Percentiles rank a stretch among this genome's conserved stretches.
Evolutionary conservation across 805 yeast genomes (phyloP).

Genomic region (Yarrowia bubula): DNA sequence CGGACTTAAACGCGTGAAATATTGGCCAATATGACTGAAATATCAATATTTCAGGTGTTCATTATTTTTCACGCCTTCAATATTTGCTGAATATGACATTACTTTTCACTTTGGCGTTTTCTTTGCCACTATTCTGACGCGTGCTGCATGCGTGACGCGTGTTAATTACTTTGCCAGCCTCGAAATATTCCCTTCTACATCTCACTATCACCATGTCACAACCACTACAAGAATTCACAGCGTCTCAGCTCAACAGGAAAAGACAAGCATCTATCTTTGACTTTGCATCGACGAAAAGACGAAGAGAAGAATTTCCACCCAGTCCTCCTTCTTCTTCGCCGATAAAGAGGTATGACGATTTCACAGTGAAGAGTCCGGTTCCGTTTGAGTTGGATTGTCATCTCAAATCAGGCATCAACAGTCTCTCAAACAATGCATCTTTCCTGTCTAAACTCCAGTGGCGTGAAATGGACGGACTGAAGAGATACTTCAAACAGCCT

Average conservation of each 20-base stretch:
- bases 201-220: not conserved
- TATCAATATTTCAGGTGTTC: too few species aligned
- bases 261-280: slow-evolving; percentile 13
- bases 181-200: not conserved
- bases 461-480: slow-evolving; percentile 3
- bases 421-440: not conserved
- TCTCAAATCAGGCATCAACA: slow-evolving; percentile 5
- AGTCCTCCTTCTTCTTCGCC: slow-evolving; percentile 12
- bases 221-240: slow-evolving; percentile 1
- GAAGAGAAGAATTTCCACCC: not conserved
- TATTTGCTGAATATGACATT: too few species aligned
- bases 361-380: not conserved
- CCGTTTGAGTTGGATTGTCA: not conserved
- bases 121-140: not conserved
- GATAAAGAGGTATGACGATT: not conserved
- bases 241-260: slow-evolving; percentile 1
- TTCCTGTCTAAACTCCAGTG: slow-evolving; percentile 3
- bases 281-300: not conserved
- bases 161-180: slow-evolving; percentile 6
- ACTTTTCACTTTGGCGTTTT: too few species aligned
- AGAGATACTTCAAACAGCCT: not conserved
- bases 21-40: too few species aligned
- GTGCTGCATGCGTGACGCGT: slow-evolving; percentile 16
- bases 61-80: too few species aligned
- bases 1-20: too few species aligned